Evolutionary conservation across 495 filamentous ascomycete genomes (phyloP).

Genomic region (Neurospora sublineolata): DNA sequence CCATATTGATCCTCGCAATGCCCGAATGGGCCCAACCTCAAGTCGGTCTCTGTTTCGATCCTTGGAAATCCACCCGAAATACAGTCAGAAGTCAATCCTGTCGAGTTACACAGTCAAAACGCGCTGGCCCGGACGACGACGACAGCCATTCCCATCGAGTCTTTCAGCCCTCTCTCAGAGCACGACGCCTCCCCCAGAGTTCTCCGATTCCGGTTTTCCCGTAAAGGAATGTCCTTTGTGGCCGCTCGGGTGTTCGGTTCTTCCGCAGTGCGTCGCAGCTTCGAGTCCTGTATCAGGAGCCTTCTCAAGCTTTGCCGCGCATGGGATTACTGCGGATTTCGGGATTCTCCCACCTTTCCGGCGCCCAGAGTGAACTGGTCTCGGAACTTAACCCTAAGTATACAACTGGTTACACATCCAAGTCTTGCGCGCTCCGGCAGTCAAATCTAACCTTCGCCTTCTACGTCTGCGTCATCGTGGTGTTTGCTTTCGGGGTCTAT

Average conservation of each 20-base stretch:
- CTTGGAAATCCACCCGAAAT: neutral
- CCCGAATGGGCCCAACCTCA: slow-evolving; percentile 4
- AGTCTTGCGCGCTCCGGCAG: slow-evolving; percentile 37
- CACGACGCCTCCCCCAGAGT: slow-evolving; percentile 59
- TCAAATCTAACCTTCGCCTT: slow-evolving; percentile 21
- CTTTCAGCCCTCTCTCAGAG: slow-evolving; percentile 32
- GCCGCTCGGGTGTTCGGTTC: slow-evolving; percentile 25
- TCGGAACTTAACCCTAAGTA: slow-evolving; percentile 77
- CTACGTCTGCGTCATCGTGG: slow-evolving; percentile 19
- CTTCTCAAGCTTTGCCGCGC: slow-evolving; percentile 23
- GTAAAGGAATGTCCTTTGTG: slow-evolving; percentile 44
- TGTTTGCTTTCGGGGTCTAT: neutral
- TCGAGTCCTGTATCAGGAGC: slow-evolving; percentile 28
- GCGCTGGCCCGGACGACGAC: slow-evolving; percentile 1
- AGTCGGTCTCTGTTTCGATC: neutral
- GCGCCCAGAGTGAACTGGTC: slow-evolving; percentile 39
- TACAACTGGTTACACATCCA: slow-evolving; percentile 35
- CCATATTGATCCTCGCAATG: slow-evolving; percentile 12
- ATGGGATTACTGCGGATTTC: slow-evolving; percentile 16
- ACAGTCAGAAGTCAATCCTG: neutral
- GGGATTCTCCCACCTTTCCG: slow-evolving; percentile 6
- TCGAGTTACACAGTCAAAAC: slow-evolving; percentile 14
- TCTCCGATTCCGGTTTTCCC: slow-evolving; percentile 52
- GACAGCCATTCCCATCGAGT: slow-evolving; percentile 8
- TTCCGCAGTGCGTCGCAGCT: slow-evolving; percentile 27